Percentiles rank a stretch among this genome's conserved stretches.
phyloP scores from a whole-genome alignment of 202 grass and related monocot genomes.

The Zoysia matrella region DNA sequence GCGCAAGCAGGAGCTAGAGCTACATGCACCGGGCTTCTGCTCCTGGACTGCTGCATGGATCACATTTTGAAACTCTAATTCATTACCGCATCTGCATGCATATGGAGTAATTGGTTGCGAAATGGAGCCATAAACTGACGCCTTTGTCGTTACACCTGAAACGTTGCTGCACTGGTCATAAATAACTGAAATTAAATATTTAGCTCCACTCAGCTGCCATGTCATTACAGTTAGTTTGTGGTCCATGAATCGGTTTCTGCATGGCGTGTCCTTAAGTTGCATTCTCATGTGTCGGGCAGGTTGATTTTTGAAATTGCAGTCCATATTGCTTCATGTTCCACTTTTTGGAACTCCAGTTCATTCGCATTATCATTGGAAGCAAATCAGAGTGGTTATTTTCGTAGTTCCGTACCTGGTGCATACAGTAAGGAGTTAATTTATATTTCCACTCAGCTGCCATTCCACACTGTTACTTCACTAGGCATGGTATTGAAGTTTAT shows the following conservation, averaged over 20 bases:
- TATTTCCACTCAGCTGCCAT: neutral
- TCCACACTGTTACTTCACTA: neutral
- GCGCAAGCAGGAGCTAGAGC: no score
- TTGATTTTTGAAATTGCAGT: neutral
- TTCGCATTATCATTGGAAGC: neutral
- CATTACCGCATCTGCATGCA: neutral
- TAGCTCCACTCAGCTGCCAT: neutral
- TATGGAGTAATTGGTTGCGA: neutral
- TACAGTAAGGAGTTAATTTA: no score
- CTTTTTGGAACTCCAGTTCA: neutral
- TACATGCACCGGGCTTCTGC: no score
- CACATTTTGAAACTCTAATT: neutral
- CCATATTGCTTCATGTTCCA: neutral
- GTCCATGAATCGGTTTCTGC: neutral
- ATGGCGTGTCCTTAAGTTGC: neutral
- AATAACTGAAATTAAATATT: neutral
- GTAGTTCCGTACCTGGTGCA: no score
- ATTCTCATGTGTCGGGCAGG: neutral
- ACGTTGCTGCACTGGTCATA: neutral
- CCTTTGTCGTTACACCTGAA: neutral
- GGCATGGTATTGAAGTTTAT: neutral
- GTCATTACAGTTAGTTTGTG: neutral
- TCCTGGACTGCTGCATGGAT: neutral
- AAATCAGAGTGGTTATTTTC: neutral
- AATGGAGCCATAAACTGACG: neutral